Evolutionary conservation across 805 yeast genomes (phyloP).

Genomic region (Starmerella floris): DNA sequence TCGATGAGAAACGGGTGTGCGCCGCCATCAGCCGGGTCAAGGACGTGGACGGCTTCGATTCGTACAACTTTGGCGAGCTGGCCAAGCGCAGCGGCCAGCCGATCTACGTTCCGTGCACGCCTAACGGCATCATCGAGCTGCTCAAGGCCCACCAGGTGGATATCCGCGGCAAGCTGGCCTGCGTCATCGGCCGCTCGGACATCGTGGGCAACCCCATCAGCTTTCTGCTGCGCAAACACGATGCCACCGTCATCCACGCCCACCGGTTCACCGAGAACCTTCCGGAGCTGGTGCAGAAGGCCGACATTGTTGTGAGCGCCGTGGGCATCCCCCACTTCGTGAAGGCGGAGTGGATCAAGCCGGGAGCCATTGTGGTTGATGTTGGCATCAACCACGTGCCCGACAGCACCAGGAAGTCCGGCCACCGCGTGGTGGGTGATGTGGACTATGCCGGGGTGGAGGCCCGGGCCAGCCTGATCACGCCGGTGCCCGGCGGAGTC

Average conservation of each 20-base stretch:
- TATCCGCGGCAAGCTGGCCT: conserved; percentile 66
- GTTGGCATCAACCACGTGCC: conserved; percentile 87
- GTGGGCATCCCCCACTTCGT: conserved; percentile 76
- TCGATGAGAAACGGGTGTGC: conserved; percentile 68
- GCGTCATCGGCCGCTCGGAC: conserved; percentile 91
- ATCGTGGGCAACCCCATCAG: conserved; percentile 94
- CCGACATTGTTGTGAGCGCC: conserved; percentile 90
- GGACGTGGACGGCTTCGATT: conserved; percentile 93
- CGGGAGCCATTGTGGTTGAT: conserved; percentile 79
- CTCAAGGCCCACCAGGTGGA: conserved; percentile 52
- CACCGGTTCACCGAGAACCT: conserved; percentile 64
- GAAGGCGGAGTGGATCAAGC: conserved; percentile 76
- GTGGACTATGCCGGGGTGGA: conserved; percentile 63
- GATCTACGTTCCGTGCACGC: conserved; percentile 83
- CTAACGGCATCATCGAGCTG: conserved; percentile 78
- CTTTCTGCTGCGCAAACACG: conserved; percentile 60
- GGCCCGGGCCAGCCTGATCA: conserved; percentile 50
- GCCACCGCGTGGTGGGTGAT: conserved; percentile 80
- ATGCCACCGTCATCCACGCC: conserved; percentile 74
- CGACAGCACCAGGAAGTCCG: conserved; percentile 61
- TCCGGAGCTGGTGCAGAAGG: conserved; percentile 44
- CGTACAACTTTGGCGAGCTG: conserved; percentile 78
- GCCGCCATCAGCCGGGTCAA: conserved; percentile 66
- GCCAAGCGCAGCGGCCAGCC: conserved; percentile 80
- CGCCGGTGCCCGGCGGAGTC: conserved; percentile 98